phyloP scores from a whole-genome alignment of 495 filamentous ascomycete species.

The Xylaria flabelliformis region DNA sequence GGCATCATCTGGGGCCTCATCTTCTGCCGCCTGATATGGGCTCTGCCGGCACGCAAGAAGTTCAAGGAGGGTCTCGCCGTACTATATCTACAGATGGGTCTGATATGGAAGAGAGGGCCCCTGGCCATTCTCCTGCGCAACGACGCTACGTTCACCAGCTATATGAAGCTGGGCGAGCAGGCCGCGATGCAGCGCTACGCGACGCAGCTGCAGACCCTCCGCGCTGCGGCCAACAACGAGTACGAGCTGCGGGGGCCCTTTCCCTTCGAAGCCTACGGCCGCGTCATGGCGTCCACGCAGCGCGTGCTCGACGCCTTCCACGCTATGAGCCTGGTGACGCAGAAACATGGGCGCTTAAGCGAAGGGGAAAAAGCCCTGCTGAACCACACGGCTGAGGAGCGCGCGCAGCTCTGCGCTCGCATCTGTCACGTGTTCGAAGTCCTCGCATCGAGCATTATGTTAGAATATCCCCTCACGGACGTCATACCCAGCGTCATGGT shows the following conservation, averaged over 20 bases:
- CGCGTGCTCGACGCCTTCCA: conserved; percentile 90
- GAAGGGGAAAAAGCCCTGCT: conserved; percentile 82
- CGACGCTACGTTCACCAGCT: conserved; percentile 60
- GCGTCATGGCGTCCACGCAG: conserved; percentile 77
- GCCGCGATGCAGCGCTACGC: conserved; percentile 64
- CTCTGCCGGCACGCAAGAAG: conserved; percentile 84
- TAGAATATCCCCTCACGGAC: conserved; percentile 91
- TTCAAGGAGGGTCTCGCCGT: conserved; percentile 85
- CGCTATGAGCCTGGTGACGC: conserved; percentile 91
- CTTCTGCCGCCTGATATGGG: conserved; percentile 89
- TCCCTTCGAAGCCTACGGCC: conserved; percentile 68
- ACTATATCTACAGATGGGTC: conserved; percentile 90
- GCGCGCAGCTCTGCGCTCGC: conserved; percentile 76
- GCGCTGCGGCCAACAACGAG: conserved; percentile 76
- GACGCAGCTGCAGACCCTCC: conserved; percentile 72
- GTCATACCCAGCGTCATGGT: conserved; percentile 82
- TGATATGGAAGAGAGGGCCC: conserved; percentile 97
- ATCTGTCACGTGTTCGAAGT: conserved; percentile 96
- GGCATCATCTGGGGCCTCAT: conserved; percentile 94
- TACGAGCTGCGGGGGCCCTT: conserved; percentile 87
- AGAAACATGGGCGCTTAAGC: conserved; percentile 76
- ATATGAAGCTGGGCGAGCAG: conserved; percentile 85
- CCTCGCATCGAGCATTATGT: conserved; percentile 87
- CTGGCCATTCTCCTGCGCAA: conserved; percentile 70
- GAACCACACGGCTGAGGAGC: conserved; percentile 78